phyloP scores from a whole-genome alignment of 371 early-diverging fungal species.

The Capniomyces stellatus region DNA sequence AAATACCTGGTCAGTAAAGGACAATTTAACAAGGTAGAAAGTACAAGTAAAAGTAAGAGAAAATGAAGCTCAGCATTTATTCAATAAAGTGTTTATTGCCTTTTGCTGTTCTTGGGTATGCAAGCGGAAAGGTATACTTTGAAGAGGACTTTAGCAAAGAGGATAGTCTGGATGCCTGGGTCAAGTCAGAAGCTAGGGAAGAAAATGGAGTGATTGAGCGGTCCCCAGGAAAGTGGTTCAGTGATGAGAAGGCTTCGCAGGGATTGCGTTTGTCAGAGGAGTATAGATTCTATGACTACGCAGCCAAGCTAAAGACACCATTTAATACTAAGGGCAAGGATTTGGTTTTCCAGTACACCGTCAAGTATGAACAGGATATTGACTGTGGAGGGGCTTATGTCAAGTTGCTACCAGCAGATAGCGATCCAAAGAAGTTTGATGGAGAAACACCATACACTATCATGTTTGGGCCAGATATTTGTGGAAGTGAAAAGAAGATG shows the following conservation, averaged over 20 bases:
- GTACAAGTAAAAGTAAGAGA: no score
- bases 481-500: slow-evolving; percentile 66
- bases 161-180: slow-evolving; percentile 45
- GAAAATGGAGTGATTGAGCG: slow-evolving; percentile 61
- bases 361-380: slow-evolving; percentile 82
- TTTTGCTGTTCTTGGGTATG: slow-evolving; percentile 31
- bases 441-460: slow-evolving; percentile 87
- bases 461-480: slow-evolving; percentile 90
- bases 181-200: slow-evolving; percentile 39
- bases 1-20: no score
- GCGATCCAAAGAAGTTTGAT: slow-evolving; percentile 50
- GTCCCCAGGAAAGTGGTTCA: slow-evolving; percentile 56
- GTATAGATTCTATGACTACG: slow-evolving; percentile 68
- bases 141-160: slow-evolving; percentile 67
- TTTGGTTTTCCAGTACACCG: slow-evolving; percentile 82
- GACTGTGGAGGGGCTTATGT: slow-evolving; percentile 96
- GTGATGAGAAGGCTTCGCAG: slow-evolving; percentile 41
- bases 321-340: slow-evolving; percentile 34
- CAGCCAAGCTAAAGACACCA: slow-evolving; percentile 47
- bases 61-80: no score
- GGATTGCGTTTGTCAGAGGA: slow-evolving; percentile 71
- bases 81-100: slow-evolving; percentile 19
- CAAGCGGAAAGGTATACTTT: slow-evolving; percentile 56
- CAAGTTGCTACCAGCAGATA: slow-evolving; percentile 48
- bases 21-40: no score